A percentile compares a stretch with the other conserved stretches of the same genome.
Evolutionary conservation across 2,329 filamentous ascomycete species (phyloP).

Genomic region (Venturia nashicola): DNA sequence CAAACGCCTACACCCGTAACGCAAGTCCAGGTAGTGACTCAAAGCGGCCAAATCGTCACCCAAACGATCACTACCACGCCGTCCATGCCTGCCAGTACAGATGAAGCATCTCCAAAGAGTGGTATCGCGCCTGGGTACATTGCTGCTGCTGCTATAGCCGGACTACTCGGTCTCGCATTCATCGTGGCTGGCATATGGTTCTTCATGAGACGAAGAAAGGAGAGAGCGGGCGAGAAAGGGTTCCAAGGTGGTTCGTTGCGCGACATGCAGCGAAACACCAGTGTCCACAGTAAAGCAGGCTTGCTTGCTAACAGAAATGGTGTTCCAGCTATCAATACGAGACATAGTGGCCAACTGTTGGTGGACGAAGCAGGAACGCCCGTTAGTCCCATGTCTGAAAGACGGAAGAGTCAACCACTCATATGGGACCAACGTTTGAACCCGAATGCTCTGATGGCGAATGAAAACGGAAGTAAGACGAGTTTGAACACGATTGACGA

Average conservation of each 20-base stretch:
- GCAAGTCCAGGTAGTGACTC: constrained; percentile 27
- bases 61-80: constrained; percentile 31
- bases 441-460: constrained; percentile 32
- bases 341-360: constrained; percentile 15
- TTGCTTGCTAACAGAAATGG: constrained; percentile 19
- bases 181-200: constrained; percentile 18
- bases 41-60: constrained; percentile 30
- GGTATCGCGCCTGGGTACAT: constrained; percentile 29
- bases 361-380: not conserved
- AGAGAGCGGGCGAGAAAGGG: constrained; percentile 10
- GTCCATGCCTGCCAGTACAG: constrained; percentile 11
- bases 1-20: constrained; percentile 20
- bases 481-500: constrained; percentile 35
- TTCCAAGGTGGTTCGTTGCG: not conserved
- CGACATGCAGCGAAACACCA: constrained; percentile 27
- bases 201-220: constrained; percentile 22
- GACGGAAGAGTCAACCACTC: constrained; percentile 30
- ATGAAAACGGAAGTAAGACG: constrained; percentile 33
- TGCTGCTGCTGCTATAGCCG: constrained; percentile 33
- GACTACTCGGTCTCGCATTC: constrained; percentile 24
- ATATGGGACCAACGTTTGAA: constrained; percentile 38
- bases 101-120: constrained; percentile 13
- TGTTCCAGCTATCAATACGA: constrained; percentile 14
- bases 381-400: constrained; percentile 21
- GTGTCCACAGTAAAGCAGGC: constrained; percentile 36